Evolutionary conservation across 2,329 filamentous ascomycete genomes (phyloP), one percentile per base, ranked within the genome.

Genomic region (Thelonectria rubi): DNA sequence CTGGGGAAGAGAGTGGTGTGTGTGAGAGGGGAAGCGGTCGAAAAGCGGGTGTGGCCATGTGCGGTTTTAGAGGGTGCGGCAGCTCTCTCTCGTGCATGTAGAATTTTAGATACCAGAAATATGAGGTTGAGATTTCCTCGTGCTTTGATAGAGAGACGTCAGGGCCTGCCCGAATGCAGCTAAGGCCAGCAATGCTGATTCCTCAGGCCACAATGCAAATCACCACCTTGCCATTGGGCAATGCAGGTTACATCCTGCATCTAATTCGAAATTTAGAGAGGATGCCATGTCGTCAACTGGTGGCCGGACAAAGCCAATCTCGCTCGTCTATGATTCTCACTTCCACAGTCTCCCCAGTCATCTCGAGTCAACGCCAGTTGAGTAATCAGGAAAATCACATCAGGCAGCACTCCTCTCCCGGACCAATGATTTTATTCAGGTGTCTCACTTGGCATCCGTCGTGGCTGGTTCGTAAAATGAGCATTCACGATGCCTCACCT

Each of bases 71-170:
- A 64, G n/a, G 55, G 53, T 55, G 58, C 47, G 51, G 45, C n/a
- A 21, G 46, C 55, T 55, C 47, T 42, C 56, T 55, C 47, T 46
- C 39, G 56, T 72, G 70, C 70, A 70, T 72, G 69, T 70, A 63
- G 8, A 30, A 30, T 30, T 30, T 30, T 30, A 9, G 26, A 30
- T 65, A 72, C 69, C 68, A 68, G 70, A 71, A 70, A 72, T 72
- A 72, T 72, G 67, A 72, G 67, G 70, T 72, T 70, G 60, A 64
- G 47, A 65, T 55, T 47, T 65, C 34, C 55, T 59, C 59, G 58
- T 66, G 54, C 26, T 37, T 68, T 57, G 62, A 60, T 58, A 42
- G 65, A 60, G 14, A 42, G 40, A 17, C 14, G 34, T 37, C 34
- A 14, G 15, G 34, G 34, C 34, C 34, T 71, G 59, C 47, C 68